A percentile compares a stretch with the other conserved stretches of the same genome.
phyloP scores from a whole-genome alignment of 306 rosid genomes.

The Malus fusca region DNA sequence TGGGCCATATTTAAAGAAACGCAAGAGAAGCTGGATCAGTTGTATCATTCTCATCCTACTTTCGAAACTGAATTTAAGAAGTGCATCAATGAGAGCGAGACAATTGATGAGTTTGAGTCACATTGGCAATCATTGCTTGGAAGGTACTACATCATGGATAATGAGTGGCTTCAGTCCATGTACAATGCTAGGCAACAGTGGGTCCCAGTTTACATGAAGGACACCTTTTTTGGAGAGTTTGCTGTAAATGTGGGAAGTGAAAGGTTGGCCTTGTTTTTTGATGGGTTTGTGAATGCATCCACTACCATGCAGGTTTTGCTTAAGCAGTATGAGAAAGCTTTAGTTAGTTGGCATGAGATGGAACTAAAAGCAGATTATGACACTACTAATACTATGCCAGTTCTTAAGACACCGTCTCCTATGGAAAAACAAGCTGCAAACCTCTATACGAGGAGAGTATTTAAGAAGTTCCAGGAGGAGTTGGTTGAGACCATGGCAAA shows the following conservation, averaged over 20 bases:
- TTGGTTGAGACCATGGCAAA: constrained; percentile 87
- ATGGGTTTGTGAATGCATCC: constrained; percentile 64
- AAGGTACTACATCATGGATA: constrained; percentile 55
- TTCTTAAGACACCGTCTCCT: constrained; percentile 79
- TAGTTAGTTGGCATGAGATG: constrained; percentile 65
- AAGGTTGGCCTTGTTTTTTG: constrained; percentile 53
- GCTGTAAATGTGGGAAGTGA: constrained; percentile 41
- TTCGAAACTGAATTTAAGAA: constrained; percentile 56
- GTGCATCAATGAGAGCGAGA: constrained; percentile 54
- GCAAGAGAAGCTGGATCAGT: constrained; percentile 48
- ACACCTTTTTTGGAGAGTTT: constrained; percentile 66
- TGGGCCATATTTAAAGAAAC: constrained; percentile 60
- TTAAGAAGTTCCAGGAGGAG: constrained; percentile 81
- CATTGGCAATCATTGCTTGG: constrained; percentile 62
- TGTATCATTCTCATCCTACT: constrained; percentile 53
- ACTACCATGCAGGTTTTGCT: constrained; percentile 67
- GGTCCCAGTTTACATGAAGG: constrained; percentile 73
- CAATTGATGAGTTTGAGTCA: constrained; percentile 67
- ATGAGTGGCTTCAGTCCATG: constrained; percentile 85
- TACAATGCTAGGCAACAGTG: constrained; percentile 64
- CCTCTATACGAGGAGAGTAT: constrained; percentile 69
- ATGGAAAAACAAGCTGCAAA: constrained; percentile 91
- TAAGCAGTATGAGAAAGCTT: constrained; percentile 74
- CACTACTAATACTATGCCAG: constrained; percentile 47
- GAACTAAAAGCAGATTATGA: constrained; percentile 80